Percentiles rank a stretch among this genome's conserved stretches.
Evolutionary conservation across 352 stramenopile species (phyloP).

Genomic region (Phytopythium boreale): DNA sequence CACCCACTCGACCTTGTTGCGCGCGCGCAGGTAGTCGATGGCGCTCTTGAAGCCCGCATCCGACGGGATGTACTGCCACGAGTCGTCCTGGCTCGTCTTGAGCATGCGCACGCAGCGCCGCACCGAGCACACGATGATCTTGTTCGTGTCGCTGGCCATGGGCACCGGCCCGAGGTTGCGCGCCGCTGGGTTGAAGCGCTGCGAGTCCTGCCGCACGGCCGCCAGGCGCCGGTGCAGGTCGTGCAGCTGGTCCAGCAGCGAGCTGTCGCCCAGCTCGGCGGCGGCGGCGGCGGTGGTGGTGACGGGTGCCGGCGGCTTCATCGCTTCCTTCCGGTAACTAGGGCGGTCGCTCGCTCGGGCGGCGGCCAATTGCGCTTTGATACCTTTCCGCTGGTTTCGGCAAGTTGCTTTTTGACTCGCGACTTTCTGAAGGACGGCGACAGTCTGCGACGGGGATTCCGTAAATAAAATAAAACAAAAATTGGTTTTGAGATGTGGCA

Average conservation of each 20-base stretch:
- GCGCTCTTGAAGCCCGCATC: slow-evolving; percentile 67
- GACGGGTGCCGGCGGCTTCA: too few species aligned
- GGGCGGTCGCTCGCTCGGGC: too few species aligned
- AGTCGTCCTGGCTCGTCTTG: slow-evolving; percentile 64
- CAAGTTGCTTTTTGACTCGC: too few species aligned
- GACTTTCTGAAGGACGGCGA: too few species aligned
- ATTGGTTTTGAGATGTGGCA: too few species aligned
- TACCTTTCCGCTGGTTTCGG: too few species aligned
- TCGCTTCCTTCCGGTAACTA: too few species aligned
- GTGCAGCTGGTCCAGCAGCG: slow-evolving; percentile 74
- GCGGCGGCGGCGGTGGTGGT: neutral
- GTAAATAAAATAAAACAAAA: too few species aligned
- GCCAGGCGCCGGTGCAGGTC: slow-evolving; percentile 67
- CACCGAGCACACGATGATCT: slow-evolving; percentile 76
- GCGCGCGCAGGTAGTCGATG: slow-evolving; percentile 63
- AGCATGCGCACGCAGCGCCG: slow-evolving; percentile 73
- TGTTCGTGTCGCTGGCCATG: slow-evolving; percentile 75
- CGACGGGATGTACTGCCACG: slow-evolving; percentile 72
- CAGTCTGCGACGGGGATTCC: too few species aligned
- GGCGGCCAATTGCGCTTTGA: too few species aligned
- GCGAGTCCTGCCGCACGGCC: slow-evolving; percentile 71
- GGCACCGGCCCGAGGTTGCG: slow-evolving; percentile 64
- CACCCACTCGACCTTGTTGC: slow-evolving; percentile 90
- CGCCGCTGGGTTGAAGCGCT: slow-evolving; percentile 58
- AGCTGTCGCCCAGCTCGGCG: slow-evolving; percentile 62